Percentiles rank a stretch among this genome's conserved stretches.
Evolutionary conservation across 139 green algal genomes (phyloP).

Genomic region (Chlamydomonas sp.): DNA sequence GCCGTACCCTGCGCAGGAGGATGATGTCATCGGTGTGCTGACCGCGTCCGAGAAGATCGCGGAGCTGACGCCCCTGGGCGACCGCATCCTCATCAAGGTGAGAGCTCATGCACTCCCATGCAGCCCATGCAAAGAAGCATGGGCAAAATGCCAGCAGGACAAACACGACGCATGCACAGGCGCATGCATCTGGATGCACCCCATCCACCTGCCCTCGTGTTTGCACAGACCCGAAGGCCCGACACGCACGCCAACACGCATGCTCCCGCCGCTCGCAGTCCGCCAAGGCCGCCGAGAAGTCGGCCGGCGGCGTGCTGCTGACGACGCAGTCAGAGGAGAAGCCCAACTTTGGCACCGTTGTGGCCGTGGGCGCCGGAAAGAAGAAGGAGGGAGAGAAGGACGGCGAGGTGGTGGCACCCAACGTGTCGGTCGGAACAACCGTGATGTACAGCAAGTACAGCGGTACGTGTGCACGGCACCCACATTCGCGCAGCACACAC

Average conservation of each 20-base stretch:
- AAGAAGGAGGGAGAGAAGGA: constrained; percentile 57
- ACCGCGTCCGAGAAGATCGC: constrained; percentile 65
- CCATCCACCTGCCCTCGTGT: too few species aligned
- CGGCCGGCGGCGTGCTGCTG: constrained; percentile 79
- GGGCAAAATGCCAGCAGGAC: too few species aligned
- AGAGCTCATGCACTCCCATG: too few species aligned
- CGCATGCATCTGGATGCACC: too few species aligned
- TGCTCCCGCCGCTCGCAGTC: constrained; percentile 17
- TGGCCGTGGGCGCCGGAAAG: constrained; percentile 70
- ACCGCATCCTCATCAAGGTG: constrained; percentile 86
- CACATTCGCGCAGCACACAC: too few species aligned
- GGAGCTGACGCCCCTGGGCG: constrained; percentile 67
- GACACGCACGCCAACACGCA: too few species aligned
- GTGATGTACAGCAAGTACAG: constrained; percentile 87
- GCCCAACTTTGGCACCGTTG: constrained; percentile 80
- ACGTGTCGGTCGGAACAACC: constrained; percentile 58
- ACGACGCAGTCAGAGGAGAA: constrained; percentile 69
- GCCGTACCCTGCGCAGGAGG: constrained; percentile 49
- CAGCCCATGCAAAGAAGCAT: too few species aligned
- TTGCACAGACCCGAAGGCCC: too few species aligned
- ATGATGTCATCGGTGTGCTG: constrained; percentile 87
- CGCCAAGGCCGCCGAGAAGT: constrained; percentile 63
- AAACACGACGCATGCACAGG: too few species aligned
- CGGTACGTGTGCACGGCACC: constrained; percentile 77
- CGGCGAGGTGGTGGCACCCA: constrained; percentile 40